Base-by-base conservation (phyloP, 176 grass and related monocot genomes). In the Lolium multiflorum region DNA sequence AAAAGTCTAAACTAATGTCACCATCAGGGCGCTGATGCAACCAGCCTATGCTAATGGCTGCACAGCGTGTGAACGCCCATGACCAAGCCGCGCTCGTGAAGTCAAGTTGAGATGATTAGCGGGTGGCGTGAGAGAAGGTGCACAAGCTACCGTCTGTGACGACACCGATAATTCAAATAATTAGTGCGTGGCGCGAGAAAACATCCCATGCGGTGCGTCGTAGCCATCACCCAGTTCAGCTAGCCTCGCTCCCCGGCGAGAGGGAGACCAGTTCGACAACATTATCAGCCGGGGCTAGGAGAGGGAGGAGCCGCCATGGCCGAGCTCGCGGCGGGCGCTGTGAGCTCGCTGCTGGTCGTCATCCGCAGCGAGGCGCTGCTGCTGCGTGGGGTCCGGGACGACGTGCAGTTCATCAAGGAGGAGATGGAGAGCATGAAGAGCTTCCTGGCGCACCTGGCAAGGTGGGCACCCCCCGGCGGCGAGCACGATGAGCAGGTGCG, bases 371-470 rank as follows among this genome's bases (percentile, higher is more conserved):
- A 68, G 31, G 64, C 64, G 6, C 31, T 16, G 31, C 64, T 68
- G 3, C 64, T 68, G 28, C 31, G 64, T 9, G 64, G 64, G 6
- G 64, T 68, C 15, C 7, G 64, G 64, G 28, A 68, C 64, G 64
- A 68, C 64, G 64, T 68, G 13, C 64, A 68, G 64, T 68, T 68
- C 31, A 68, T 68, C 64, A 68, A 68, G 31, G 64, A 68, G 28
- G 64, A 68, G 64, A 68, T 68, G 64, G 64, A 67, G 64, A 67
- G 64, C 64, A 67, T 76, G 73, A 37, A 35, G 13, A 55, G 48
- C 76, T 86, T 86, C 84, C 52, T 86, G 76, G 0, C 1, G 24
- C 65, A 86, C 76, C 77, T 80, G 7, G 66, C 77, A 7, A 13
- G 13, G 18, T 80, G 17, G 41, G 4, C 24, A 3, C 77, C 76